Percentiles rank a stretch among this genome's conserved stretches.
phyloP scores from a whole-genome alignment of 257 asterid species.

The Prunella vulgaris region DNA sequence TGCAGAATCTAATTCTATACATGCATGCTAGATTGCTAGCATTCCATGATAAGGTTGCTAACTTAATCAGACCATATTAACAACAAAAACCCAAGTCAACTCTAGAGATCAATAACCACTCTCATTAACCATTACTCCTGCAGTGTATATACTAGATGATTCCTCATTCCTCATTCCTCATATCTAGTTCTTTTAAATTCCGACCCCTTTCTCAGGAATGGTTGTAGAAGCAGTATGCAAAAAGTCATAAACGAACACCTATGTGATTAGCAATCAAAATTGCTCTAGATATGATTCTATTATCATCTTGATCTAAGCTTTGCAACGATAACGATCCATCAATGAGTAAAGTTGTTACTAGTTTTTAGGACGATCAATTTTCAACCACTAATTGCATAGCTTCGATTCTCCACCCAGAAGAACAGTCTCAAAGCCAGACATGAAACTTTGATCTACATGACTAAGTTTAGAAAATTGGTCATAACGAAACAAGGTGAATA shows the following conservation, averaged over 20 bases:
- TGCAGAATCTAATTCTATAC: not conserved
- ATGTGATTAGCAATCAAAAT: conserved; percentile 3
- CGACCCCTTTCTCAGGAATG: not conserved
- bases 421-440: not conserved
- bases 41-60: not conserved
- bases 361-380: not conserved
- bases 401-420: not conserved
- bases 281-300: not conserved
- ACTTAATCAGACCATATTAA: not conserved
- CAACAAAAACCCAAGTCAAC: not conserved
- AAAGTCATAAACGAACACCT: not conserved
- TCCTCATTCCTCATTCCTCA: not conserved
- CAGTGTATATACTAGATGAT: not conserved
- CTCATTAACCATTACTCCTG: not conserved
- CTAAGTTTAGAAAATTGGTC: not conserved
- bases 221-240: not conserved
- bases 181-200: not conserved
- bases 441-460: not conserved
- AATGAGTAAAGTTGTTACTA: not conserved
- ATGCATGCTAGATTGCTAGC: not conserved
- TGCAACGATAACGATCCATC: no score
- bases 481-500: not conserved
- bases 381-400: not conserved
- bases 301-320: not conserved
- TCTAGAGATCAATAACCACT: not conserved